Percentiles rank a stretch among this genome's conserved stretches.
Evolutionary conservation across 805 yeast species (phyloP).

Genomic region (Blastobotrys terrestris): DNA sequence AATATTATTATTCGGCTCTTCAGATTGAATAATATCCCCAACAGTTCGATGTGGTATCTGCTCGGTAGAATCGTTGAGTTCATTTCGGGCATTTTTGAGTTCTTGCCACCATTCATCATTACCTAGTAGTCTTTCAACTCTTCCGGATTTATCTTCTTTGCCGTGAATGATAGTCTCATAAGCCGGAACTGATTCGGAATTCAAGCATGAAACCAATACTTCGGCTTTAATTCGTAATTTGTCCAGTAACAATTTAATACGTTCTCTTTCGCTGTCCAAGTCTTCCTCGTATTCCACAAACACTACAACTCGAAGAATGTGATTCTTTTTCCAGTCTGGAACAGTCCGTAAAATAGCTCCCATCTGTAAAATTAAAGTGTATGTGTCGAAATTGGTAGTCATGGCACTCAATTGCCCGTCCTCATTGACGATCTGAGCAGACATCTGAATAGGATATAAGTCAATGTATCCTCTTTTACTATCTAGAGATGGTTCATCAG

Average conservation of each 20-base stretch:
- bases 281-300: constrained; percentile 79
- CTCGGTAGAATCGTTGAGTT: constrained; percentile 1
- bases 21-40: constrained; percentile 3
- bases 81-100: constrained; percentile 50
- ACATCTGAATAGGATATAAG: constrained; percentile 95
- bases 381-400: constrained; percentile 92
- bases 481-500: constrained; percentile 20
- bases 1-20: neutral
- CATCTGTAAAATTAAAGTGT: constrained; percentile 84
- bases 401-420: constrained; percentile 48
- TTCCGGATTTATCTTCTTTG: constrained; percentile 36
- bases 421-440: constrained; percentile 64
- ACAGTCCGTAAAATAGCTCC: constrained; percentile 93
- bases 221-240: constrained; percentile 82
- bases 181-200: constrained; percentile 45
- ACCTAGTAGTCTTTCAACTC: constrained; percentile 45
- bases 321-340: constrained; percentile 82
- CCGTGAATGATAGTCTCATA: constrained; percentile 81
- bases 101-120: constrained; percentile 87
- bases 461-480: constrained; percentile 57
- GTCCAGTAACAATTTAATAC: constrained; percentile 59
- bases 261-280: constrained; percentile 56
- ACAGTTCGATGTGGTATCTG: constrained; percentile 5
- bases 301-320: constrained; percentile 70
- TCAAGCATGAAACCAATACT: constrained; percentile 65